A percentile compares a stretch with the other conserved stretches of the same genome.
Evolutionary conservation across 805 yeast species (phyloP).

Genomic region (Suhomyces prunicola): DNA sequence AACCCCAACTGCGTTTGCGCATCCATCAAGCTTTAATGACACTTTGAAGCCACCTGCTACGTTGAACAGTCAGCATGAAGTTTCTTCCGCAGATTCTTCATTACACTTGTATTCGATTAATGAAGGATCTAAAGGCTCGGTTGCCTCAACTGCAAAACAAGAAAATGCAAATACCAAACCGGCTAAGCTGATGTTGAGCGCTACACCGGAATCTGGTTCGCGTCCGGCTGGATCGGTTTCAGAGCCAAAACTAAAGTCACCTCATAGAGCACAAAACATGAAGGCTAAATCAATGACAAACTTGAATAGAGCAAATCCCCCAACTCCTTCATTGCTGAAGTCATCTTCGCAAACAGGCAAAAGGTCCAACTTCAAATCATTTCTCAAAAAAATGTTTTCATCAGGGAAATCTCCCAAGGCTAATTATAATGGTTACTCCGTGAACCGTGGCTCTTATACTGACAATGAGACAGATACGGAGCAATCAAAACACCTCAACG

Average conservation of each 20-base stretch:
- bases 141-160: not conserved
- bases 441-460: not conserved
- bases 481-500: not conserved
- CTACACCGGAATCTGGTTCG: not conserved
- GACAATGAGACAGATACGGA: not conserved
- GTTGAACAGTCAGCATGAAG: not conserved
- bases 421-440: not conserved
- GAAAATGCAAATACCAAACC: not conserved
- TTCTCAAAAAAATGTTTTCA: constrained; percentile 13
- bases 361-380: constrained; percentile 12
- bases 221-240: constrained; percentile 4
- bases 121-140: constrained; percentile 1
- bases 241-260: constrained; percentile 1
- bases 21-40: not conserved
- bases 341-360: not conserved
- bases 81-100: constrained; percentile 3
- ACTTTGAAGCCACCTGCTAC: constrained; percentile 2
- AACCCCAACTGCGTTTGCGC: constrained; percentile 2
- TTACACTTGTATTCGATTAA: constrained; percentile 4
- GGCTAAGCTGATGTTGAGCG: not conserved
- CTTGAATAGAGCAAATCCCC: not conserved
- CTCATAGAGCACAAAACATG: not conserved
- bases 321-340: constrained; percentile 15
- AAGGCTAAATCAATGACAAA: constrained; percentile 1
- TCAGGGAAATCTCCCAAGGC: constrained; percentile 1